A percentile compares a stretch with the other conserved stretches of the same genome.
Evolutionary conservation across 306 rosid species (phyloP).

Genomic region (Gastrolobium villosum): DNA sequence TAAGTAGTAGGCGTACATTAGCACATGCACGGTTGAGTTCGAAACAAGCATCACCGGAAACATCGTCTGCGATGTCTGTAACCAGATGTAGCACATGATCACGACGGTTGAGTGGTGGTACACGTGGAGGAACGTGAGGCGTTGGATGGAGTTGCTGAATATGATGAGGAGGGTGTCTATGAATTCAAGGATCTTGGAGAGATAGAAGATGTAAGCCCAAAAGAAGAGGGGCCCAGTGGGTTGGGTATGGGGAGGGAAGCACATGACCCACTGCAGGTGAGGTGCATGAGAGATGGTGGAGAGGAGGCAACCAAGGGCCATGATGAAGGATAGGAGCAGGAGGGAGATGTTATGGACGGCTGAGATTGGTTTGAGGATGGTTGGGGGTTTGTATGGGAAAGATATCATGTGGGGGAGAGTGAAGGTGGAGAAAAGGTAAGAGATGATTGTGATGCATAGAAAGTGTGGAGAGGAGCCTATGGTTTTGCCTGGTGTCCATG

Average conservation of each 20-base stretch:
- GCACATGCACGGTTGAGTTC: constrained; percentile 73
- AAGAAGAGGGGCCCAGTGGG: constrained; percentile 74
- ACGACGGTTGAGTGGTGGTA: constrained; percentile 84
- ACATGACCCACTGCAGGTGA: constrained; percentile 55
- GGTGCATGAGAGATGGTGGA: constrained; percentile 56
- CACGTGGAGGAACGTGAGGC: constrained; percentile 87
- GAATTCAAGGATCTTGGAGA: constrained; percentile 75
- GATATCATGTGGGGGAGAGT: constrained; percentile 50
- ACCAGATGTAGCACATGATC: constrained; percentile 79
- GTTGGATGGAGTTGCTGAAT: constrained; percentile 61
- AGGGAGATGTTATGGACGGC: constrained; percentile 68
- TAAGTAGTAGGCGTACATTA: constrained; percentile 86
- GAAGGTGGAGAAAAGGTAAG: constrained; percentile 65
- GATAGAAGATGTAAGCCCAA: constrained; percentile 86
- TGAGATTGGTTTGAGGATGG: constrained; percentile 60
- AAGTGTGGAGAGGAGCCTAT: constrained; percentile 59
- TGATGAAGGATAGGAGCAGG: constrained; percentile 63
- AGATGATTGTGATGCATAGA: constrained; percentile 48
- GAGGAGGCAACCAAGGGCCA: constrained; percentile 77
- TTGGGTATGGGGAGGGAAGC: constrained; percentile 58
- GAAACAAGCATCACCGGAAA: constrained; percentile 74
- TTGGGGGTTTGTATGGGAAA: constrained; percentile 23
- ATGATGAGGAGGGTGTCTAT: constrained; percentile 73
- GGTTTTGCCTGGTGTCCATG: constrained; percentile 64
- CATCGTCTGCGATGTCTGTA: constrained; percentile 69